Evolutionary conservation across 257 asterid species (phyloP).

Genomic region (Asclepias syriaca): DNA sequence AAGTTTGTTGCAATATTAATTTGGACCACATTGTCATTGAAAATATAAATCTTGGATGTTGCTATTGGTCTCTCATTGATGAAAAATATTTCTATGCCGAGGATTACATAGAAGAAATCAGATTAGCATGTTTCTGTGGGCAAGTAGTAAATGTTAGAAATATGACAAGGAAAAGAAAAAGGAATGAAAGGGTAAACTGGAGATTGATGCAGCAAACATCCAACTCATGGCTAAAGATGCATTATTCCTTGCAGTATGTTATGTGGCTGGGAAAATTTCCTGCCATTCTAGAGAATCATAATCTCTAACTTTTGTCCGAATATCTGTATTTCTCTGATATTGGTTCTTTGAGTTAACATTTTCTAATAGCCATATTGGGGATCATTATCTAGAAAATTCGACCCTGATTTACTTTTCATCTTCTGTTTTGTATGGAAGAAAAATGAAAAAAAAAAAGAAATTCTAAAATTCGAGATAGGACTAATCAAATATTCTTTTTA

Average conservation of each 20-base stretch:
- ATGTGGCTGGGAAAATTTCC: not conserved
- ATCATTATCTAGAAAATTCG: constrained; percentile 5
- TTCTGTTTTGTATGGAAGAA: not conserved
- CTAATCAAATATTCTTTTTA: not conserved
- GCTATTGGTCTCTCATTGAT: not conserved
- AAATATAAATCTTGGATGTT: not conserved
- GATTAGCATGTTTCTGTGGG: not conserved
- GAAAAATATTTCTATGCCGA: not conserved
- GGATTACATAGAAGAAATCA: not conserved
- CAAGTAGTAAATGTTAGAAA: not conserved
- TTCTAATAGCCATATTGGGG: not conserved
- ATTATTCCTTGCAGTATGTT: not conserved
- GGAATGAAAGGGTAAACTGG: not conserved
- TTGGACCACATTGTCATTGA: not conserved
- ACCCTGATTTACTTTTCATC: not conserved
- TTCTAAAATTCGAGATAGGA: not conserved
- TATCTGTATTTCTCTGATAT: not conserved
- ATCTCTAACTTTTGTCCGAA: not conserved
- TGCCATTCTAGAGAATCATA: not conserved
- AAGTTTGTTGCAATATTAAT: not conserved
- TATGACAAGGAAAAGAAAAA: not conserved
- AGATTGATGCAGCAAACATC: not conserved
- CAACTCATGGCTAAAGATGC: not conserved
- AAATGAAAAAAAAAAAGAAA: not conserved
- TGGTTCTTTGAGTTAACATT: not conserved